Percentiles rank a stretch among this genome's conserved stretches.
Evolutionary conservation across 2,329 filamentous ascomycete species (phyloP).

Genomic region (Colletotrichum sp.): DNA sequence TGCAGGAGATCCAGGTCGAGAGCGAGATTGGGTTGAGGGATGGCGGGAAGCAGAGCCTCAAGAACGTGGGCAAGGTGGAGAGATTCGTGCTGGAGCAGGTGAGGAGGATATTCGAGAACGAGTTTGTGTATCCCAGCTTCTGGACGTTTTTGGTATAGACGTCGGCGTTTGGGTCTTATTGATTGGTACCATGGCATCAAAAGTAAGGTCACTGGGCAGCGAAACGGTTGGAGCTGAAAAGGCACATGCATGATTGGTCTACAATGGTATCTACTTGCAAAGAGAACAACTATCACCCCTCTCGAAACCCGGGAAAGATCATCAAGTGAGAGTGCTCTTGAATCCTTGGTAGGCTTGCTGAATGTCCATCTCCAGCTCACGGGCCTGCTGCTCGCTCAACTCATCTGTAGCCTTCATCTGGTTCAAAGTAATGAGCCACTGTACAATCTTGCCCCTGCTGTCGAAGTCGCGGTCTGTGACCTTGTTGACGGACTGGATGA

Average conservation of each 20-base stretch:
- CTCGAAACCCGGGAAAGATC: neutral
- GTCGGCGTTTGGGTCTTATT: neutral
- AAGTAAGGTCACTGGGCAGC: neutral
- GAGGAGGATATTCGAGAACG: slow-evolving; percentile 95
- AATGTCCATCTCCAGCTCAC: slow-evolving; percentile 92
- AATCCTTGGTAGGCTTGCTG: slow-evolving; percentile 95
- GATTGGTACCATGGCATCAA: neutral
- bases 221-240: neutral
- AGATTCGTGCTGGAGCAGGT: slow-evolving; percentile 97
- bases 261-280: slow-evolving; percentile 5
- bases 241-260: neutral
- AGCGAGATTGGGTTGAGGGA: slow-evolving; percentile 96
- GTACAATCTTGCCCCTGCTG: slow-evolving; percentile 93
- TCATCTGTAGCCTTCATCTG: slow-evolving; percentile 98
- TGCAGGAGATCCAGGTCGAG: slow-evolving; percentile 94
- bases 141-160: slow-evolving; percentile 86
- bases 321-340: slow-evolving; percentile 74
- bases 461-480: slow-evolving; percentile 97
- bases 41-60: slow-evolving; percentile 90
- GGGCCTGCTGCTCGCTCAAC: slow-evolving; percentile 82
- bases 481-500: slow-evolving; percentile 96
- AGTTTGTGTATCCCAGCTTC: slow-evolving; percentile 97
- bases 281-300: neutral
- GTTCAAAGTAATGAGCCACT: slow-evolving; percentile 96
- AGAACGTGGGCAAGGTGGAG: slow-evolving; percentile 99